phyloP scores from a whole-genome alignment of 768 basidiomycete species.

The Hysterangium stoloniferum region DNA sequence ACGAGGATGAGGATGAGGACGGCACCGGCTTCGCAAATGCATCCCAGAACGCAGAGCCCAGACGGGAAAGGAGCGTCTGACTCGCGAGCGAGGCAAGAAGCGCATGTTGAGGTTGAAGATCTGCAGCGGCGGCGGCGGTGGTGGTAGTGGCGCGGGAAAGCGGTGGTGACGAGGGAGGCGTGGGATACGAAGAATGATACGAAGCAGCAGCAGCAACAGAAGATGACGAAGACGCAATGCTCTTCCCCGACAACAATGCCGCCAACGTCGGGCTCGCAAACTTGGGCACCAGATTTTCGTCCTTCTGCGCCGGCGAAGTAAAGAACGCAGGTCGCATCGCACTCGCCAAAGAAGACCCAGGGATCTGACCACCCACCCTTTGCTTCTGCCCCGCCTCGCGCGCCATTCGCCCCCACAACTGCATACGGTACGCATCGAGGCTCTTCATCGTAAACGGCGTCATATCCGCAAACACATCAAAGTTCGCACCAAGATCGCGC shows the following conservation, averaged over 20 bases:
- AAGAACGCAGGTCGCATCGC: slow-evolving; percentile 33
- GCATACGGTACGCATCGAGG: slow-evolving; percentile 82
- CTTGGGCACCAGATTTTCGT: slow-evolving; percentile 6
- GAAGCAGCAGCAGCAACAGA: slow-evolving; percentile 6
- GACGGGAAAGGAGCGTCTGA: slow-evolving; percentile 63
- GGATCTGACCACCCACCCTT: slow-evolving; percentile 13
- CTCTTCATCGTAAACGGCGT: slow-evolving; percentile 86
- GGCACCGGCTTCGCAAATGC: slow-evolving; percentile 57
- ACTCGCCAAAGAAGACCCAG: slow-evolving; percentile 32
- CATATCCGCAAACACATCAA: slow-evolving; percentile 71
- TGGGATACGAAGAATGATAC: neutral
- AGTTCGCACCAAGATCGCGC: slow-evolving; percentile 33
- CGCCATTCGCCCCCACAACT: slow-evolving; percentile 88
- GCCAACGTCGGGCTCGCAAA: slow-evolving; percentile 8
- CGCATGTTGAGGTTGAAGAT: slow-evolving; percentile 33
- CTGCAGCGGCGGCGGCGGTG: slow-evolving; percentile 21
- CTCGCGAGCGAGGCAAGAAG: slow-evolving; percentile 68
- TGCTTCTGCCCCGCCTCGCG: slow-evolving; percentile 44
- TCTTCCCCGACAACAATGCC: slow-evolving; percentile 41
- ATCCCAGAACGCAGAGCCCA: slow-evolving; percentile 80
- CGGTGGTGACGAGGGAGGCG: slow-evolving; percentile 20
- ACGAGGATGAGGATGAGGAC: slow-evolving; percentile 19
- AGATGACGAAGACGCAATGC: slow-evolving; percentile 20
- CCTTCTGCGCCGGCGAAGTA: slow-evolving; percentile 7
- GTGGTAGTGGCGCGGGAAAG: slow-evolving; percentile 19